These are phyloP conservation scores for Aphanocladium album DNA, from an alignment of 2,329 filamentous ascomycete species.

Conservation along the genomic window DNA sequence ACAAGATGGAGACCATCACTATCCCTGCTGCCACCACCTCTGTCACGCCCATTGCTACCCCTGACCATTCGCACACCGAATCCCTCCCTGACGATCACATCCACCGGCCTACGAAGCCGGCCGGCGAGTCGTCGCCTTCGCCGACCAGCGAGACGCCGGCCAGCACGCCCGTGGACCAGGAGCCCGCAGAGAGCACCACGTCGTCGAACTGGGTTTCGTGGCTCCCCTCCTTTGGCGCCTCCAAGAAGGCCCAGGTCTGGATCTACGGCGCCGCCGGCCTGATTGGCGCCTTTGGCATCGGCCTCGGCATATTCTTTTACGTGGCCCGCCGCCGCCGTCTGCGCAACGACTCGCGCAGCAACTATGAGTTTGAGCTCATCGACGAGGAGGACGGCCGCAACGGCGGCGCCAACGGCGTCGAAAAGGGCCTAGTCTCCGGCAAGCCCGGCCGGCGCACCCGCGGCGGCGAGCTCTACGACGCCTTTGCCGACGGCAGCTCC, in stretches of 20 bases:
- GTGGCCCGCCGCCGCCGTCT: conserved; percentile 72
- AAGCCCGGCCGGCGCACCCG: conserved; percentile 48
- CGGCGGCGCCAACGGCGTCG: conserved; percentile 41
- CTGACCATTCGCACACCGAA: conserved; percentile 40
- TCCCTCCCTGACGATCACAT: conserved; percentile 57
- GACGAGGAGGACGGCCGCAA: conserved; percentile 76
- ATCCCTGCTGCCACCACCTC: conserved; percentile 27
- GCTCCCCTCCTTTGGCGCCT: conserved; percentile 86
- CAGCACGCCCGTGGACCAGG: conserved; percentile 26
- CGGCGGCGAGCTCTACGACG: conserved; percentile 92
- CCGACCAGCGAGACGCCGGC: conserved; percentile 20
- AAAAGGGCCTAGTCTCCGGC: conserved; percentile 38
- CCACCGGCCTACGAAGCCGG: conserved; percentile 53
- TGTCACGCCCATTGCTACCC: conserved; percentile 48
- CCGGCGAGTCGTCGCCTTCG: conserved; percentile 27
- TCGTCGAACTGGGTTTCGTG: conserved; percentile 76
- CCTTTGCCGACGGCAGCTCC: conserved; percentile 80
- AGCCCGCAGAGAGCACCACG: conserved; percentile 38
- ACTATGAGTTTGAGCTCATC: conserved; percentile 92
- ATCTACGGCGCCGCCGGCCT: conserved; percentile 83
- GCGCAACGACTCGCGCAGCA: conserved; percentile 68
- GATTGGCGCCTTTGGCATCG: conserved; percentile 77
- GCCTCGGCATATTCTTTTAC: conserved; percentile 76
- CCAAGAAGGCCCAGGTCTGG: conserved; percentile 84
- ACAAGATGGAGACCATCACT: conserved; percentile 53